Conservation (phyloP, 2,329 filamentous ascomycete species). For the Apiospora pterosperma region DNA sequence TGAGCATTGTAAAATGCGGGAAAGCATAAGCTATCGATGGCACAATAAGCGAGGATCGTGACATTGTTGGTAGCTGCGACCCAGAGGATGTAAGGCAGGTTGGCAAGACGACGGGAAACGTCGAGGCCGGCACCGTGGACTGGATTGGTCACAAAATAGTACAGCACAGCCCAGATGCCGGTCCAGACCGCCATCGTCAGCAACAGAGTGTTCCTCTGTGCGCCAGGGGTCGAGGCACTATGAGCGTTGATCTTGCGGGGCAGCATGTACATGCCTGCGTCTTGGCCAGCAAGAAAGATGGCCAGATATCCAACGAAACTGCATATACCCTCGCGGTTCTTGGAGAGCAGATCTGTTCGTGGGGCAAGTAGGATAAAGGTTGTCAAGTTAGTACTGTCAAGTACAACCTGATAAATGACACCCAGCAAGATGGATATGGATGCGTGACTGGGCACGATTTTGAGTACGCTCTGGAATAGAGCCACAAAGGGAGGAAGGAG, state of each 20-base stretch:
- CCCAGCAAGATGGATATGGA: slow-evolving; percentile 67
- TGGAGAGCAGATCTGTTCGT: slow-evolving; percentile 73
- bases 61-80: slow-evolving; percentile 84
- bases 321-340: slow-evolving; percentile 94
- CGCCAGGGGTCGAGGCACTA: slow-evolving; percentile 36
- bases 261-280: slow-evolving; percentile 75
- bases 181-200: slow-evolving; percentile 63
- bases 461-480: slow-evolving; percentile 70
- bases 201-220: slow-evolving; percentile 56
- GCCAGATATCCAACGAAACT: slow-evolving; percentile 92
- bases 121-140: slow-evolving; percentile 67
- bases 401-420: slow-evolving; percentile 67
- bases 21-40: slow-evolving; percentile 76
- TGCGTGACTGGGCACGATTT: slow-evolving; percentile 72
- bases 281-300: slow-evolving; percentile 89
- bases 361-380: slow-evolving; percentile 80
- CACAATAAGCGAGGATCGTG: slow-evolving; percentile 76
- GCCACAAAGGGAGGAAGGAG: slow-evolving; percentile 87
- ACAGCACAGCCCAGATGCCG: slow-evolving; percentile 66
- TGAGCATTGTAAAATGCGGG: slow-evolving; percentile 62
- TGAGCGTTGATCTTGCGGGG: slow-evolving; percentile 51
- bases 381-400: slow-evolving; percentile 77
- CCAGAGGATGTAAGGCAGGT: slow-evolving; percentile 92
- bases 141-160: slow-evolving; percentile 65
- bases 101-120: slow-evolving; percentile 86